Evolutionary conservation across 768 basidiomycete genomes (phyloP).

Genomic region (Coprinellus micaceus): DNA sequence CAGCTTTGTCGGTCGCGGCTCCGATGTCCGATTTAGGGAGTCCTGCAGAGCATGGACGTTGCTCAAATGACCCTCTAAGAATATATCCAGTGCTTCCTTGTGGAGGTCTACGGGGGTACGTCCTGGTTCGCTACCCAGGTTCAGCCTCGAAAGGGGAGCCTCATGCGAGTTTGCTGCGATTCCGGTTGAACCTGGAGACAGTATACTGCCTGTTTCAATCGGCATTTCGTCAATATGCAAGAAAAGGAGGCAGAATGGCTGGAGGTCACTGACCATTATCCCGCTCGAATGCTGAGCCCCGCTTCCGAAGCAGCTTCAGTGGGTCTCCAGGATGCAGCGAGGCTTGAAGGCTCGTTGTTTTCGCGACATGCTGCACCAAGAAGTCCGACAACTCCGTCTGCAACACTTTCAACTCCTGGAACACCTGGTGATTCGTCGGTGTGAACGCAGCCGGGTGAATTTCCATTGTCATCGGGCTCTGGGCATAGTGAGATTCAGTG

Average conservation of each 20-base stretch:
- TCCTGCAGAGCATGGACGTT: constrained; percentile 6
- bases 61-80: constrained; percentile 5
- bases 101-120: neutral
- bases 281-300: neutral
- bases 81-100: neutral
- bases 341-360: neutral
- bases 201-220: neutral
- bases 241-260: neutral
- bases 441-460: too few relatives aligned
- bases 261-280: neutral
- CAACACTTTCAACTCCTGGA: constrained; percentile 4
- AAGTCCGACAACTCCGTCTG: constrained; percentile 7
- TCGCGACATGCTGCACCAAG: constrained; percentile 5
- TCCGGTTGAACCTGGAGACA: constrained; percentile 5
- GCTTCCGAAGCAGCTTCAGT: neutral
- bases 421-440: too few relatives aligned
- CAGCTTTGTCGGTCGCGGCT: neutral
- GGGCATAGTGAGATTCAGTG: too few relatives aligned
- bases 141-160: neutral
- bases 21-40: neutral
- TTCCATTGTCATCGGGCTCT: too few relatives aligned
- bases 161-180: neutral
- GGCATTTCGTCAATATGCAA: too few relatives aligned
- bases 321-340: neutral
- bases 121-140: neutral